A percentile compares a stretch with the other conserved stretches of the same genome.
Evolutionary conservation across 2,329 filamentous ascomycete species (phyloP).

Genomic region (Aspergillus viridinutans): DNA sequence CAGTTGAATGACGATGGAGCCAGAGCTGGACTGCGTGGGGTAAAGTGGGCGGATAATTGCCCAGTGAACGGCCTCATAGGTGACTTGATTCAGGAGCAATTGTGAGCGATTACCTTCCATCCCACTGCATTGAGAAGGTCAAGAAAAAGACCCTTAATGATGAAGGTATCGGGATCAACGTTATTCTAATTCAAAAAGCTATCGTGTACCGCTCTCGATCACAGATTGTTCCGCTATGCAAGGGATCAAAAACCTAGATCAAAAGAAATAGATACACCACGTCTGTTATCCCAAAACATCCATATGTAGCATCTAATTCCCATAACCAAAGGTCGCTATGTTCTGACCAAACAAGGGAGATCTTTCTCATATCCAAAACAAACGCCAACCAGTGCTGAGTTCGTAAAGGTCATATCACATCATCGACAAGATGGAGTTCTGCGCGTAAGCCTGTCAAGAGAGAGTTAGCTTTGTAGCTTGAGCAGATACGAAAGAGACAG

Average conservation of each 20-base stretch:
- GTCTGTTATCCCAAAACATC: constrained; percentile 11
- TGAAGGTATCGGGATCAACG: neutral
- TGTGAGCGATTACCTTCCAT: neutral
- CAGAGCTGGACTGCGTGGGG: neutral
- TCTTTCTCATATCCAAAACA: constrained; percentile 18
- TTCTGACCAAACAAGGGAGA: constrained; percentile 7
- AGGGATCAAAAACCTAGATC: constrained; percentile 16
- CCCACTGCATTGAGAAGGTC: neutral
- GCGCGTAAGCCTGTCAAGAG: constrained; percentile 66
- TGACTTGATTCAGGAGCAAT: neutral
- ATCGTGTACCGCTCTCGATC: neutral
- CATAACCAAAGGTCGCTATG: neutral
- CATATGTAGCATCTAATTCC: neutral
- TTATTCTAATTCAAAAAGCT: neutral
- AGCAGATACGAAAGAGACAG: neutral
- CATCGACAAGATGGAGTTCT: constrained; percentile 73
- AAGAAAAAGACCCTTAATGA: neutral
- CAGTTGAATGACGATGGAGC: neutral
- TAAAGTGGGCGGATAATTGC: neutral
- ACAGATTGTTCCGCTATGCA: constrained; percentile 21
- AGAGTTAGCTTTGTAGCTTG: constrained; percentile 2
- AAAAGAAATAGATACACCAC: constrained; percentile 16
- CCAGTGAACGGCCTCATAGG: neutral
- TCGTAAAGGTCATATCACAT: constrained; percentile 53
- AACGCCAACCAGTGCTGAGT: constrained; percentile 24